Evolutionary conservation across 495 filamentous ascomycete genomes (phyloP).

Genomic region (Sphaerosporella brunnea): DNA sequence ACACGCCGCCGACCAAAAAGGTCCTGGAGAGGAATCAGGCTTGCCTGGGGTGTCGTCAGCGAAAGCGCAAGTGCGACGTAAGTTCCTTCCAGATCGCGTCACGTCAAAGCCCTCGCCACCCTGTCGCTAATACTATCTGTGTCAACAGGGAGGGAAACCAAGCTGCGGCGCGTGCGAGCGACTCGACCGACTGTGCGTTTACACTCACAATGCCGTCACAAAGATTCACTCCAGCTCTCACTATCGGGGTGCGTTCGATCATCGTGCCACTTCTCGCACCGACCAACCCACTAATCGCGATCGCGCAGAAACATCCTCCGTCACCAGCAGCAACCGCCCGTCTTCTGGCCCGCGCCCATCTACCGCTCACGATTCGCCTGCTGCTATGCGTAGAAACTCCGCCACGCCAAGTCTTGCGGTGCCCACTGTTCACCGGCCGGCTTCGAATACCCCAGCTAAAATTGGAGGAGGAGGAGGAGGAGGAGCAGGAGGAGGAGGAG

Average conservation of each 20-base stretch:
- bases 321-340: not conserved
- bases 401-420: not conserved
- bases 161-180: slow-evolving; percentile 22
- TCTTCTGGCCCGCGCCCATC: not conserved
- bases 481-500: not conserved
- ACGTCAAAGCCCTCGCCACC: not conserved
- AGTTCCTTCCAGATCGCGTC: slow-evolving; percentile 9
- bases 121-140: slow-evolving; percentile 7
- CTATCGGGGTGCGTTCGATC: not conserved
- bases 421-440: not conserved
- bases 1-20: slow-evolving; percentile 22
- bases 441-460: not conserved
- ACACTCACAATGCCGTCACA: slow-evolving; percentile 20
- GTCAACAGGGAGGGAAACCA: slow-evolving; percentile 19
- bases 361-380: not conserved
- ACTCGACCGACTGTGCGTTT: slow-evolving; percentile 19
- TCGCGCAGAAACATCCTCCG: not conserved
- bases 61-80: slow-evolving; percentile 25
- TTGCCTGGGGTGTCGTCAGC: slow-evolving; percentile 21
- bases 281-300: not conserved
- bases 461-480: not conserved
- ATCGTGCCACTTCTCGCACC: not conserved
- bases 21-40: slow-evolving; percentile 23
- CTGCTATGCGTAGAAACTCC: not conserved
- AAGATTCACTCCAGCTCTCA: slow-evolving; percentile 18